phyloP scores from a whole-genome alignment of 192 early-diverging fungal genomes.

The Chytriomyces hyalinus region DNA sequence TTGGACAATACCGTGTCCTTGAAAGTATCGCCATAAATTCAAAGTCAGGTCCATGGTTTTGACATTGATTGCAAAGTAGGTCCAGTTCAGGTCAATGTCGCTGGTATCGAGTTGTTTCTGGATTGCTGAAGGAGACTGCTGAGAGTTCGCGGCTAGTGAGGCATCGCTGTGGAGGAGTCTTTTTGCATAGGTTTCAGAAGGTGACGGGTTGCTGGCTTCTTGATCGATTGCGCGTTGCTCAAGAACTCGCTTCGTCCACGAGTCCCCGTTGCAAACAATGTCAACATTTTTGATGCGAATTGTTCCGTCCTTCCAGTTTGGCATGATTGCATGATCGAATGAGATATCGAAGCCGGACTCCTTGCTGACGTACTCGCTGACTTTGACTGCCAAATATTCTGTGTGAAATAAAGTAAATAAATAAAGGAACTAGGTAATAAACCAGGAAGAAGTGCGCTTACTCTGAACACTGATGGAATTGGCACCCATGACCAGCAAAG shows the following conservation, averaged over 20 bases:
- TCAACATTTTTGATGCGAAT: constrained; percentile 87
- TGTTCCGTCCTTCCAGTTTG: constrained; percentile 87
- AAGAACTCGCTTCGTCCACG: constrained; percentile 42
- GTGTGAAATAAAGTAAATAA: not conserved
- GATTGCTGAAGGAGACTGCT: constrained; percentile 22
- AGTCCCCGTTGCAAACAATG: constrained; percentile 50
- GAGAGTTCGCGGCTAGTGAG: constrained; percentile 14
- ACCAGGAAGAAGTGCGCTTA: constrained; percentile 19
- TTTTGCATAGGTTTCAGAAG: not conserved
- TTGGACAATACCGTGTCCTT: constrained; percentile 79
- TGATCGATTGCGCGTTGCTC: constrained; percentile 1
- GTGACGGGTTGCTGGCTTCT: not conserved
- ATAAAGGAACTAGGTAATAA: not conserved
- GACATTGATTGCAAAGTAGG: constrained; percentile 84
- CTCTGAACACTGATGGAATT: constrained; percentile 87
- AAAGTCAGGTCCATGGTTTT: constrained; percentile 71
- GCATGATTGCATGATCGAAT: constrained; percentile 91
- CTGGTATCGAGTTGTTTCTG: constrained; percentile 6
- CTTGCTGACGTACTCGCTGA: constrained; percentile 79
- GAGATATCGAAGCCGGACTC: constrained; percentile 81
- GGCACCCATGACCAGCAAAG: constrained; percentile 74
- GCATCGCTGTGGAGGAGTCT: too few species aligned
- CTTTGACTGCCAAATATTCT: constrained; percentile 80
- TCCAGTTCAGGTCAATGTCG: constrained; percentile 79
- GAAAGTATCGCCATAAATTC: constrained; percentile 86